Base-by-base conservation (phyloP, 768 basidiomycete genomes). In the Russula virescens region DNA sequence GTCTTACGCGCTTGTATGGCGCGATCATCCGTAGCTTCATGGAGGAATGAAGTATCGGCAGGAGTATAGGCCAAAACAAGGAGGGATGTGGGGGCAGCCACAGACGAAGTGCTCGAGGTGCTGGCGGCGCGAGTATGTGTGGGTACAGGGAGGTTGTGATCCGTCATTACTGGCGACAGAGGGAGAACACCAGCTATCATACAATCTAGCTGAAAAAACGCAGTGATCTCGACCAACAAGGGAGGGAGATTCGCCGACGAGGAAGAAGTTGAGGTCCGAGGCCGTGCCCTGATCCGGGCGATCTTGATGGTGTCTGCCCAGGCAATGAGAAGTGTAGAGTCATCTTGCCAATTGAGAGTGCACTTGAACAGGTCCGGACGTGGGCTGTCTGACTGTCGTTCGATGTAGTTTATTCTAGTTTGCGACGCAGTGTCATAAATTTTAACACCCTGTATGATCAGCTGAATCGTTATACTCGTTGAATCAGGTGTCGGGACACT, bases 291-390 rank as follows among this genome's bases (percentile, higher is more conserved):
- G 58, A 96, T 81, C 14, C 90, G 83, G 7, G 89, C 93, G 26
- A 98, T 87, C 71, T 93, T 96, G 79, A 98, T 89, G 56, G 86
- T 80, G 73, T 95, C 90, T 11, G 94, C 94, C 97, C 95, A 98
- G 1, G 85, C 89, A 52, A 98, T 88, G 43, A 99, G 81, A 2
- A 99, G 80, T 0, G 93, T 94, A 1, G 84, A 82, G 69, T 95
- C 91, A 70, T 97, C 94, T 69, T 92, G 91, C 95, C 96, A 99
- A 61, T 86, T 78, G 1, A 99, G 80, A 0, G 84, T 88, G 71
- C 91, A 96, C 69, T 94, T 95, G 83, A 95, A 98, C 9, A 98
- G 80, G 70, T 99, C 97, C 0, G 94, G 89, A 45, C 97, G 83
- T 2, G 96, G 97, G 62, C 91, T 87, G 64, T 90, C 84, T 0